These are phyloP conservation scores for Taphrina sp. DNA, from an alignment of 1,139 yeast genomes.

Conservation along the genomic window DNA sequence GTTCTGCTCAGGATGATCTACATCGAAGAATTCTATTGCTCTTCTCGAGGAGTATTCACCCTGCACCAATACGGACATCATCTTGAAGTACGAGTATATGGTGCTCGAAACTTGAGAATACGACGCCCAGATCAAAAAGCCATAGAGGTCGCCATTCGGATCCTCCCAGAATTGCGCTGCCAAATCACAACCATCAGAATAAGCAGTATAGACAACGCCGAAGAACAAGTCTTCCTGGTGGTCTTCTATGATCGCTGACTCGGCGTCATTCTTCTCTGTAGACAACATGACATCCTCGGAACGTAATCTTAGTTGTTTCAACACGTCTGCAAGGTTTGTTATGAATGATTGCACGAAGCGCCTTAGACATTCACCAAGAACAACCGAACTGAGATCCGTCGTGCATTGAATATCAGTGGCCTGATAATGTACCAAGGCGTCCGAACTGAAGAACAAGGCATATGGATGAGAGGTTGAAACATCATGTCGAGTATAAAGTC, in stretches of 20 bases:
- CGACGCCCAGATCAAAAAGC: constrained; percentile 85
- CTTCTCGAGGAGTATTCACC: constrained; percentile 57
- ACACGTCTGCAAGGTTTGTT: constrained; percentile 56
- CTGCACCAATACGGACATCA: constrained; percentile 70
- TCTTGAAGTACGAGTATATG: constrained; percentile 75
- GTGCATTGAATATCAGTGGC: constrained; percentile 36
- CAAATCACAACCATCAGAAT: constrained; percentile 59
- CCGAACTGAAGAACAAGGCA: constrained; percentile 20
- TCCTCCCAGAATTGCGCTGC: constrained; percentile 71
- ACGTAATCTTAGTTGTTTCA: constrained; percentile 74
- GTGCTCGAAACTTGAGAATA: constrained; percentile 79
- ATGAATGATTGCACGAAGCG: constrained; percentile 61
- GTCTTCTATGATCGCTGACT: constrained; percentile 46
- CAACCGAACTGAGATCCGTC: constrained; percentile 37
- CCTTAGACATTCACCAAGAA: constrained; percentile 52
- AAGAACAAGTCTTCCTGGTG: constrained; percentile 88
- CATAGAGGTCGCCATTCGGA: constrained; percentile 60
- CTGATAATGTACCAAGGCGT: constrained; percentile 13
- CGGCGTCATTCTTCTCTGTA: constrained; percentile 37
- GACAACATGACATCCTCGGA: constrained; percentile 77
- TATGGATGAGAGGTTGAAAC: constrained; percentile 29
- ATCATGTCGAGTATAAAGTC: constrained; percentile 37
- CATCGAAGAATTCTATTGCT: constrained; percentile 40
- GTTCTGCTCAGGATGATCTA: too few relatives aligned
- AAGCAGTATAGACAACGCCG: constrained; percentile 69